These are phyloP conservation scores for Gossypium sturtianum DNA, from an alignment of 345 rosid genomes.

Conservation along the genomic window DNA sequence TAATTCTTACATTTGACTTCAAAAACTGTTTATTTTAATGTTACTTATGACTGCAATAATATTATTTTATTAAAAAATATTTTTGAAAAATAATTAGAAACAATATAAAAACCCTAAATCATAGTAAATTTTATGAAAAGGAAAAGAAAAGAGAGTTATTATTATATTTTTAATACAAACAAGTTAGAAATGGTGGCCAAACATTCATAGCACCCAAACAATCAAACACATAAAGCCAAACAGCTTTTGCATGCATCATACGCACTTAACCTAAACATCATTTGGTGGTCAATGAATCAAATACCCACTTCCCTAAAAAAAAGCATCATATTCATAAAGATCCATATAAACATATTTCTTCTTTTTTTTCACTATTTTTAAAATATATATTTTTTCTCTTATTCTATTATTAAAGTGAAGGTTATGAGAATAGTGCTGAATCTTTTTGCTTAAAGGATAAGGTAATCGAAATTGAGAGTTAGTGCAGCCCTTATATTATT, in stretches of 20 bases:
- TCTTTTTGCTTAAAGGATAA: conserved; percentile 17
- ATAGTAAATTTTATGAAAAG: too few species aligned
- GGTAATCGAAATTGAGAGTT: conserved; percentile 18
- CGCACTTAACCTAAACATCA: conserved; percentile 35
- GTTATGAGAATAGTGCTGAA: neutral
- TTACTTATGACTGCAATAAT: too few species aligned
- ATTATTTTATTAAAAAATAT: too few species aligned
- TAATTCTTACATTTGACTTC: too few species aligned
- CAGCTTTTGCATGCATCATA: conserved; percentile 14
- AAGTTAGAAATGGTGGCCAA: conserved; percentile 22
- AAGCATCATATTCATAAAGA: conserved; percentile 10
- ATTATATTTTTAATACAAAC: neutral
- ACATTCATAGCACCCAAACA: too few species aligned
- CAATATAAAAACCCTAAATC: too few species aligned
- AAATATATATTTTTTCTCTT: neutral
- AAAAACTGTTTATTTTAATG: too few species aligned
- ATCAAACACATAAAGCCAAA: too few species aligned
- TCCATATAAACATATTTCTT: conserved; percentile 7
- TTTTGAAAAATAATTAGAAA: too few species aligned
- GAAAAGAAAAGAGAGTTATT: too few species aligned
- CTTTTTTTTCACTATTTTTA: neutral
- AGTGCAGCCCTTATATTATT: neutral
- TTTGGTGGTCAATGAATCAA: conserved; percentile 41
- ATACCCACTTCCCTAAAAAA: conserved; percentile 29
- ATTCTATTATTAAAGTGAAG: conserved; percentile 10